Base-by-base conservation (phyloP, 73 alveolate genomes). In the Stentor roeselii region DNA sequence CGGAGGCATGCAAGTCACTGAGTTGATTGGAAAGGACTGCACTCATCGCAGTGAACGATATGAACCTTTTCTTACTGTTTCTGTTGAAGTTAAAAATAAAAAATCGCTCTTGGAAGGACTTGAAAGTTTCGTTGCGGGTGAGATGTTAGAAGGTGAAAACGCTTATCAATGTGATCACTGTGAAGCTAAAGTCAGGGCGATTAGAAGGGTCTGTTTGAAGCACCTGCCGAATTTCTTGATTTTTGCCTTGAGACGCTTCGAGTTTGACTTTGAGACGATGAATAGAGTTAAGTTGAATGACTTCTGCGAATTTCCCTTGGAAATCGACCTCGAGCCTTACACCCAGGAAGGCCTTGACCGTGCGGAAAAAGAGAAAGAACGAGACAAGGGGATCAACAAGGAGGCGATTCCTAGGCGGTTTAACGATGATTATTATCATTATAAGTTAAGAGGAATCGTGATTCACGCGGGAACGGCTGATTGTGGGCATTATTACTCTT, bases 401-500 rank as follows among this genome's bases (percentile, higher is more conserved):
- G 27, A 83, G 30, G 83, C 83, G 42, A 84, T 67, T 41, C 41
- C n/a, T 30, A 83, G 76, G 3, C 93, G 88, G 38, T 90, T 86
- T 75, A 95, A 96, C 36, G 60, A 78, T 27, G 96, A 93, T 39
- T 94, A 93, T 74, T 95, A 92, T 89, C 89, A 96, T 78, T 97
- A 96, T 87, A 75, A 83, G 76, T 90, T 97, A 32, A 89, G 93
- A 85, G 99, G 99, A 32, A 93, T 96, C 3, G 98, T 97, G 0
- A 98, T 97, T 3, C 99, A 97, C 86, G 82, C 97, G 83, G 99
- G 99, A 21, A 89, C 95, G 50, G 96, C 98, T 61, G 99, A 97
- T 78, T 87, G 97, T 74, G 99, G 99, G 34, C 99, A 97, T 86
- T 97, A 97, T 89, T 97, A 97, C 87, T 96, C 99, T 60, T 95